Conservation (phyloP, 345 rosid genomes). For the Sapria himalayana region DNA sequence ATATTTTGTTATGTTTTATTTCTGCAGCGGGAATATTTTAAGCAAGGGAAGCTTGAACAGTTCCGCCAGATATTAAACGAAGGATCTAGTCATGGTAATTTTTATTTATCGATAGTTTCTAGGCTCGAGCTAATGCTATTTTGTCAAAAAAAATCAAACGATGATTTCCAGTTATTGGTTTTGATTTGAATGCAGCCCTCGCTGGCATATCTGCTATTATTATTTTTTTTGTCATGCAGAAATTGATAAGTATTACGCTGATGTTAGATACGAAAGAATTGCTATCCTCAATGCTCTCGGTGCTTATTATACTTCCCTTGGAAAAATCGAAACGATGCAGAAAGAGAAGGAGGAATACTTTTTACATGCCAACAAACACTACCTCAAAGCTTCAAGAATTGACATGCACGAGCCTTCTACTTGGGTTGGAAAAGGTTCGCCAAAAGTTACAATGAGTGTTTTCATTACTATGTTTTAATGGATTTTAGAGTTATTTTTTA, state of each 20-base stretch:
- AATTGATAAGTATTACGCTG: conserved; percentile 92
- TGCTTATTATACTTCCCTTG: conserved; percentile 81
- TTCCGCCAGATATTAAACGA: conserved; percentile 90
- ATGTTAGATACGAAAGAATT: conserved; percentile 87
- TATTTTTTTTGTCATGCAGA: conserved; percentile 21
- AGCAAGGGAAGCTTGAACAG: conserved; percentile 80
- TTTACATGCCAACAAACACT: conserved; percentile 65
- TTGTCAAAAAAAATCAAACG: no score
- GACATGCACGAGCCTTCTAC: conserved; percentile 98
- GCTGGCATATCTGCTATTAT: conserved; percentile 2
- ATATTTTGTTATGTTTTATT: no score
- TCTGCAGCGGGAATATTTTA: conserved; percentile 85
- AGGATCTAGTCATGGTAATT: conserved; percentile 81
- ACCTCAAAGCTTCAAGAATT: conserved; percentile 83
- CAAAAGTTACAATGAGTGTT: no score
- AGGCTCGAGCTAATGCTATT: no score
- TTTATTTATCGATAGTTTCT: background rate
- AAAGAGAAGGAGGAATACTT: conserved; percentile 87
- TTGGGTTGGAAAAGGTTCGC: conserved; percentile 92
- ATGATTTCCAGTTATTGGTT: no score
- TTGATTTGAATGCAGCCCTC: no score
- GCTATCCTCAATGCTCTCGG: conserved; percentile 90
- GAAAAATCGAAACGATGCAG: conserved; percentile 69
- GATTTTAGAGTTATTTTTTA: no score
- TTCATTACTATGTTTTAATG: no score